These are phyloP conservation scores for Colletotrichum orbiculare DNA, from an alignment of 2,329 filamentous ascomycete species.

Conservation along the genomic window DNA sequence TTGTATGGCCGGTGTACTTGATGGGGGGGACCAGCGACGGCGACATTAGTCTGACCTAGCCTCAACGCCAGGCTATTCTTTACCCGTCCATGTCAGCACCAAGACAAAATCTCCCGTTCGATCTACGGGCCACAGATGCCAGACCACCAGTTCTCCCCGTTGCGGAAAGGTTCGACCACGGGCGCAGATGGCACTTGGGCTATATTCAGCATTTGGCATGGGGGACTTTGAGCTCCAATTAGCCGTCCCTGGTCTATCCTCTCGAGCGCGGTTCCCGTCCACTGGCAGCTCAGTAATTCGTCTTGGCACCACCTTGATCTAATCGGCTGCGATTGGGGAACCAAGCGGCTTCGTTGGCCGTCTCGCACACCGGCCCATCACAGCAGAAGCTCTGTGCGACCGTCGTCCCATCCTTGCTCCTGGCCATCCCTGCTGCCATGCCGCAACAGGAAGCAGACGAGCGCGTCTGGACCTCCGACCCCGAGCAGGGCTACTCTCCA, in stretches of 20 bases:
- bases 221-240: slow-evolving; percentile 24
- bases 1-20: slow-evolving; percentile 12
- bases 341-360: slow-evolving; percentile 7
- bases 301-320: slow-evolving; percentile 25
- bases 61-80: slow-evolving; percentile 30
- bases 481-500: slow-evolving; percentile 1
- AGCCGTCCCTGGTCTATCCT: slow-evolving; percentile 8
- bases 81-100: slow-evolving; percentile 28
- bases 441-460: slow-evolving; percentile 12
- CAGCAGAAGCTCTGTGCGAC: slow-evolving; percentile 26
- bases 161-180: slow-evolving; percentile 15
- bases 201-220: slow-evolving; percentile 34
- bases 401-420: slow-evolving; percentile 14
- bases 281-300: slow-evolving; percentile 14
- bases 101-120: slow-evolving; percentile 18
- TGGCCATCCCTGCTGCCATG: slow-evolving; percentile 19
- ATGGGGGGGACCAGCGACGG: slow-evolving; percentile 1
- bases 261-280: slow-evolving; percentile 26
- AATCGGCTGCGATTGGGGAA: slow-evolving; percentile 9
- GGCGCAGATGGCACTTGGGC: slow-evolving; percentile 6
- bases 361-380: slow-evolving; percentile 30
- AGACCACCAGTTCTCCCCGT: background rate
- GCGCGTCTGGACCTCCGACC: background rate
- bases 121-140: background rate
- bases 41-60: slow-evolving; percentile 12